These are phyloP conservation scores for Geosmithia putterillii DNA, from an alignment of 2,329 filamentous ascomycete species.

Conservation along the genomic window DNA sequence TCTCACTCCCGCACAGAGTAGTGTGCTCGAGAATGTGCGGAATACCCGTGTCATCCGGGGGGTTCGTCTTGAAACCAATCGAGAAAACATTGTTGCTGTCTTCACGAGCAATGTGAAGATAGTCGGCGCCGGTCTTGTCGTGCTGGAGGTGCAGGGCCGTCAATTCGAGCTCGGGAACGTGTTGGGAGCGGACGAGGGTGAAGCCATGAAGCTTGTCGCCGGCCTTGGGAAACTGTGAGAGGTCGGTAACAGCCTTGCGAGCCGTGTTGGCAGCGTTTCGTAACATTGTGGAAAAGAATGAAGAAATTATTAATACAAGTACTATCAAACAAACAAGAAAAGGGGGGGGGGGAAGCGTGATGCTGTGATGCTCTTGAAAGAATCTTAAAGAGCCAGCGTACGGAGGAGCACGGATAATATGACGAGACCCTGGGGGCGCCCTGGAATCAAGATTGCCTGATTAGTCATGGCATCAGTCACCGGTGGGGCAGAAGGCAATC, in stretches of 20 bases:
- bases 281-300: constrained; percentile 24
- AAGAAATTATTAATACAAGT: neutral
- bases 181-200: constrained; percentile 76
- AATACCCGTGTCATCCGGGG: constrained; percentile 88
- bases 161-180: constrained; percentile 87
- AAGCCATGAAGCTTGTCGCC: constrained; percentile 90
- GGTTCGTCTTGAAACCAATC: constrained; percentile 98
- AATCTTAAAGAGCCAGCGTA: too few species aligned
- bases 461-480: neutral
- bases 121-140: constrained; percentile 91
- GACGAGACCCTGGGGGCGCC: too few species aligned
- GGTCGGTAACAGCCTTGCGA: constrained; percentile 58
- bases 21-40: constrained; percentile 98
- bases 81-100: constrained; percentile 99
- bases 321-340: neutral
- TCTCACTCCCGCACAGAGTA: constrained; percentile 87
- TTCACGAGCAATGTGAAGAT: constrained; percentile 86
- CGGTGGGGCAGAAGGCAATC: neutral
- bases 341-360: too few species aligned
- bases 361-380: neutral
- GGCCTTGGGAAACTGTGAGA: constrained; percentile 61
- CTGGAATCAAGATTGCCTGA: neutral
- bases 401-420: too few species aligned
- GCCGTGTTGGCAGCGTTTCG: constrained; percentile 38
- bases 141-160: constrained; percentile 85